Percentiles rank a stretch among this genome's conserved stretches.
These are phyloP conservation scores for Trichopus zeylanicus DNA, from an alignment of 116 monocot species.

Conservation along the genomic window DNA sequence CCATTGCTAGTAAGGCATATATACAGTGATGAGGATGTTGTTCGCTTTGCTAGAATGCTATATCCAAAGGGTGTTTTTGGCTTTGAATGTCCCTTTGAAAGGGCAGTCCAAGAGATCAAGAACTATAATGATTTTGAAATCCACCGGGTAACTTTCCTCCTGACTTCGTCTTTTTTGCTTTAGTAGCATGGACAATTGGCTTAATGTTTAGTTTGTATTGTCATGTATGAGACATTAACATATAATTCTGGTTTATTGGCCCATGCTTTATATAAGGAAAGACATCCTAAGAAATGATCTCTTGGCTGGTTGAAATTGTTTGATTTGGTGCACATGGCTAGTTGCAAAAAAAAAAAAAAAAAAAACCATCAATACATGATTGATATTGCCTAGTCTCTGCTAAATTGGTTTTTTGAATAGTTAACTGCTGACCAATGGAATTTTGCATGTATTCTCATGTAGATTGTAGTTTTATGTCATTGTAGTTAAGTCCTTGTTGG, in stretches of 20 bases:
- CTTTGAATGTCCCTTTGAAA: conserved; percentile 81
- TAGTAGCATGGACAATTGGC: background rate
- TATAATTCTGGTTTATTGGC: background rate
- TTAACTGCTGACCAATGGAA: too few relatives aligned
- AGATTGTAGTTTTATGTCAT: too few relatives aligned
- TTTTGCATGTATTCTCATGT: too few relatives aligned
- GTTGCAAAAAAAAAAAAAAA: too few relatives aligned
- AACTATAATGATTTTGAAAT: conserved; percentile 82
- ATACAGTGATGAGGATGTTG: conserved; percentile 70
- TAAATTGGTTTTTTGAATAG: too few relatives aligned
- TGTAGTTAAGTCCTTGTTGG: too few relatives aligned
- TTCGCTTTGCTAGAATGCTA: conserved; percentile 52
- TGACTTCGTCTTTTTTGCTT: background rate
- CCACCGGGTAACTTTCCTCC: conserved; percentile 54
- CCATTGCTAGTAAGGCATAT: conserved; percentile 73
- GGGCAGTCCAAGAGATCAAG: conserved; percentile 72
- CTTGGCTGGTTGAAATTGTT: too few relatives aligned
- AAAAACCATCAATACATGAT: too few relatives aligned
- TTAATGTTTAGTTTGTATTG: background rate
- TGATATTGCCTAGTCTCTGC: too few relatives aligned
- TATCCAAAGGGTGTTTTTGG: conserved; percentile 94
- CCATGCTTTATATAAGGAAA: too few relatives aligned
- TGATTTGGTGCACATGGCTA: too few relatives aligned
- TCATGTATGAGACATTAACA: background rate
- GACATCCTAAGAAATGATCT: too few relatives aligned